Conservation (phyloP, 129 eudicot genomes). For the Escallonia herrerae region DNA sequence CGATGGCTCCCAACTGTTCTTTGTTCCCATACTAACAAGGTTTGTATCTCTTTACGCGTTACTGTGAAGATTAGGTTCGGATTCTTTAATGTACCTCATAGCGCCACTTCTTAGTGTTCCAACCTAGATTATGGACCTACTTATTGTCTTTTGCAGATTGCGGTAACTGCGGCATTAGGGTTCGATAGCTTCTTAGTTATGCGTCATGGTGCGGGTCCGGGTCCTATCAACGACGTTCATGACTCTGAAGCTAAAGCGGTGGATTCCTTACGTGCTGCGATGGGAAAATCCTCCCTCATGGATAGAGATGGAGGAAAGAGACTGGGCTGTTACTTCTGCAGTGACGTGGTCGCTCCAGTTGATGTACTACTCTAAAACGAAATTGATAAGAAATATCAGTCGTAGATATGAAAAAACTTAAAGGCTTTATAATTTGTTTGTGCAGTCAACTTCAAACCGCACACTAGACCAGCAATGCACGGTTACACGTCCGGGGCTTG, state of each 20-base stretch:
- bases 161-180: constrained; percentile 82
- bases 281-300: constrained; percentile 34
- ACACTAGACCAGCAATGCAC: constrained; percentile 99
- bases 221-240: not conserved
- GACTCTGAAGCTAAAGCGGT: constrained; percentile 23
- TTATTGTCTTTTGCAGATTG: constrained; percentile 36
- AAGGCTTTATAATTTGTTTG: not conserved
- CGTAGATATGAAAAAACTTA: not conserved
- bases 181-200: constrained; percentile 96
- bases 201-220: constrained; percentile 98
- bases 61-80: too few species aligned
- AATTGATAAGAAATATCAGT: too few species aligned
- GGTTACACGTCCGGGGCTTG: constrained; percentile 96
- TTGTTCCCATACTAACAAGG: constrained; percentile 56
- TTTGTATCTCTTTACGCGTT: not conserved
- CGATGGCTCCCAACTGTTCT: constrained; percentile 95
- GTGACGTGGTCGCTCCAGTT: constrained; percentile 89
- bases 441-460: constrained; percentile 89
- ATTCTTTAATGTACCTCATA: too few species aligned
- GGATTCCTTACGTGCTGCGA: constrained; percentile 31
- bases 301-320: constrained; percentile 32
- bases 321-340: constrained; percentile 92
- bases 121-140: not conserved
- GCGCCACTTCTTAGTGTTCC: too few species aligned
- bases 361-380: constrained; percentile 43